Percentiles rank a stretch among this genome's conserved stretches.
These are phyloP conservation scores for Leishmania major DNA, from an alignment of 208 protist genomes.

Conservation along the genomic window DNA sequence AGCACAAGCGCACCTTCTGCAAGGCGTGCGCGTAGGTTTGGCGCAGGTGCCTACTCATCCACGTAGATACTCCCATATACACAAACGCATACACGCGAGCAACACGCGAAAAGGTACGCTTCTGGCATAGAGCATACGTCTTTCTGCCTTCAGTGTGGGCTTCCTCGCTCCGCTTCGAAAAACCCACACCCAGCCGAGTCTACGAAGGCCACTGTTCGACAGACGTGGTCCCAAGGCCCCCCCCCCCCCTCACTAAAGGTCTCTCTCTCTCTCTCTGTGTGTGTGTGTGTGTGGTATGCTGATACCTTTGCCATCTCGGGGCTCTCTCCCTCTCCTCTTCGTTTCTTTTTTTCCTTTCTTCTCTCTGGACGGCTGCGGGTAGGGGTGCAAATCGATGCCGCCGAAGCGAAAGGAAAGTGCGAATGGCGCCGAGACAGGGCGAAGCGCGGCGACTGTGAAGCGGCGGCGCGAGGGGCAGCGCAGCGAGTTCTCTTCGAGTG, in stretches of 20 bases:
- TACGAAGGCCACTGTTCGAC: neutral
- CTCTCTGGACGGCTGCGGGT: neutral
- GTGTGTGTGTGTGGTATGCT: neutral
- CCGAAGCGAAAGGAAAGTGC: neutral
- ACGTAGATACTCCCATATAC: neutral
- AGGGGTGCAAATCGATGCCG: neutral
- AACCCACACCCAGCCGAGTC: neutral
- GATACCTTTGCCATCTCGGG: neutral
- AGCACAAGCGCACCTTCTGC: neutral
- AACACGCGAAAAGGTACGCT: neutral
- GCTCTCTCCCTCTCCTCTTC: neutral
- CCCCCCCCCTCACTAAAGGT: neutral
- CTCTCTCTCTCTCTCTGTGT: neutral
- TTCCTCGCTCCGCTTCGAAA: neutral
- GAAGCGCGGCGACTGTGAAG: conserved; percentile 18
- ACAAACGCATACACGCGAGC: neutral
- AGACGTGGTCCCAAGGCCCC: neutral
- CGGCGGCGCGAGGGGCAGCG: conserved; percentile 25
- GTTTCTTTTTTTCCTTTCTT: neutral
- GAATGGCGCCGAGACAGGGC: neutral
- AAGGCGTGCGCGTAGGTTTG: neutral
- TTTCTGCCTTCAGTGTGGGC: neutral
- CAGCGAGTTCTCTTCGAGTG: conserved; percentile 53
- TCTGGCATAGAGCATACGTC: neutral
- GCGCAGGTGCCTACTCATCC: neutral